Evolutionary conservation across 148 eudicot species (phyloP).

Genomic region (Vaccinium corymbosum): DNA sequence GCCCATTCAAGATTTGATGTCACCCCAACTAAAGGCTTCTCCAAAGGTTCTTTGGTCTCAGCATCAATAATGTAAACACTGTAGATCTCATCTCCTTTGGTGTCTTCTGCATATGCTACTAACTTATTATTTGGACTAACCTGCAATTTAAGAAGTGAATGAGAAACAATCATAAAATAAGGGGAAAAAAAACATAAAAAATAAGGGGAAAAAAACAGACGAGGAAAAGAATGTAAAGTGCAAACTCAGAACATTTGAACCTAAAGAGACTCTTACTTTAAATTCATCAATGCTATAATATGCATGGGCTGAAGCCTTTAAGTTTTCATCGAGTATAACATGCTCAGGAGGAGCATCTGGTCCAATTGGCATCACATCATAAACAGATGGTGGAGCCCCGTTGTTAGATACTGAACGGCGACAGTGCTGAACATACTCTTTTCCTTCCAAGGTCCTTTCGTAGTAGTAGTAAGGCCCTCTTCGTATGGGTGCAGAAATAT

Average conservation of each 20-base stretch:
- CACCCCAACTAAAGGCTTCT: slow-evolving; percentile 61
- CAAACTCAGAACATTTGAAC: background rate
- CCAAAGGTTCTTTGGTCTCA: slow-evolving; percentile 52
- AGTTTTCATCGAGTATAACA: slow-evolving; percentile 80
- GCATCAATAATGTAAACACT: slow-evolving; percentile 62
- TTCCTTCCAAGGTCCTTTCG: slow-evolving; percentile 64
- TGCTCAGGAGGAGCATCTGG: slow-evolving; percentile 83
- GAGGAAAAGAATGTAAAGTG: background rate
- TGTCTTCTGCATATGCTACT: slow-evolving; percentile 95
- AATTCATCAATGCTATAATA: slow-evolving; percentile 65
- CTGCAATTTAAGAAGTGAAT: slow-evolving; percentile 31
- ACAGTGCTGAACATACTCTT: slow-evolving; percentile 74
- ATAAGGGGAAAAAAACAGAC: background rate
- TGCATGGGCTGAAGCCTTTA: slow-evolving; percentile 58
- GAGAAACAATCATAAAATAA: background rate
- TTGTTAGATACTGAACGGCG: slow-evolving; percentile 48
- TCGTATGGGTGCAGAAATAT: slow-evolving; percentile 66
- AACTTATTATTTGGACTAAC: slow-evolving; percentile 76
- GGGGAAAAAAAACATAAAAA: background rate
- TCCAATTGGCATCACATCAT: slow-evolving; percentile 77
- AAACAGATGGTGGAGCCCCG: slow-evolving; percentile 42
- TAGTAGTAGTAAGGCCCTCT: slow-evolving; percentile 80
- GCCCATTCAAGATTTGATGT: slow-evolving; percentile 80
- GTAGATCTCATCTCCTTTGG: slow-evolving; percentile 87
- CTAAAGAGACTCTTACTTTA: slow-evolving; percentile 35